Percentiles rank a stretch among this genome's conserved stretches.
Evolutionary conservation across 2,329 filamentous ascomycete species (phyloP).

Genomic region (Exutisphaerella laricina): DNA sequence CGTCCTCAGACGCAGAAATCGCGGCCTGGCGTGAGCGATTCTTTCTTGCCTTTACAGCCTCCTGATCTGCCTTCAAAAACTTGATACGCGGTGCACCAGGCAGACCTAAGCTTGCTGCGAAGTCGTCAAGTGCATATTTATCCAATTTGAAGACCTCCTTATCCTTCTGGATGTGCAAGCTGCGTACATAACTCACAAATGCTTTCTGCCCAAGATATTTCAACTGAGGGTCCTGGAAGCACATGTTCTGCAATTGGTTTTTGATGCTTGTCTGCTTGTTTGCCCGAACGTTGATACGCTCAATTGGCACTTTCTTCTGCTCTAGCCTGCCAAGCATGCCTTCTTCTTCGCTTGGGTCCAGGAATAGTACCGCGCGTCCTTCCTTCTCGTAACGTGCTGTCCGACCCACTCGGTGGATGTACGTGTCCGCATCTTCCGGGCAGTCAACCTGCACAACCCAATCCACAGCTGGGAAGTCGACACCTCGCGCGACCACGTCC

Average conservation of each 20-base stretch:
- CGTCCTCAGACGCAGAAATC: slow-evolving; percentile 56
- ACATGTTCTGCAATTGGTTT: slow-evolving; percentile 85
- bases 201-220: slow-evolving; percentile 97
- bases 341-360: slow-evolving; percentile 85
- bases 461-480: slow-evolving; percentile 94
- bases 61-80: slow-evolving; percentile 83
- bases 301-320: slow-evolving; percentile 83
- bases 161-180: slow-evolving; percentile 80
- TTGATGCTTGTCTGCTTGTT: slow-evolving; percentile 86
- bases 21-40: slow-evolving; percentile 65
- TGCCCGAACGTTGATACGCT: slow-evolving; percentile 76
- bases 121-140: slow-evolving; percentile 78
- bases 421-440: slow-evolving; percentile 93
- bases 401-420: slow-evolving; percentile 91
- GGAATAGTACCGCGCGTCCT: slow-evolving; percentile 81
- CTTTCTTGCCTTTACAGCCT: slow-evolving; percentile 80
- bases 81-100: slow-evolving; percentile 90
- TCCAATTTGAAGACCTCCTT: slow-evolving; percentile 86
- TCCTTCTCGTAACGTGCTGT: slow-evolving; percentile 90
- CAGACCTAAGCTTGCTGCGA: slow-evolving; percentile 76
- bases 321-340: slow-evolving; percentile 84
- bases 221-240: slow-evolving; percentile 86
- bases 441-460: slow-evolving; percentile 99
- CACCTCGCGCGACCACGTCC: slow-evolving; percentile 85
- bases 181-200: slow-evolving; percentile 83